Evolutionary conservation across 192 early-diverging fungal species (phyloP).

Genomic region (Podila horticola): DNA sequence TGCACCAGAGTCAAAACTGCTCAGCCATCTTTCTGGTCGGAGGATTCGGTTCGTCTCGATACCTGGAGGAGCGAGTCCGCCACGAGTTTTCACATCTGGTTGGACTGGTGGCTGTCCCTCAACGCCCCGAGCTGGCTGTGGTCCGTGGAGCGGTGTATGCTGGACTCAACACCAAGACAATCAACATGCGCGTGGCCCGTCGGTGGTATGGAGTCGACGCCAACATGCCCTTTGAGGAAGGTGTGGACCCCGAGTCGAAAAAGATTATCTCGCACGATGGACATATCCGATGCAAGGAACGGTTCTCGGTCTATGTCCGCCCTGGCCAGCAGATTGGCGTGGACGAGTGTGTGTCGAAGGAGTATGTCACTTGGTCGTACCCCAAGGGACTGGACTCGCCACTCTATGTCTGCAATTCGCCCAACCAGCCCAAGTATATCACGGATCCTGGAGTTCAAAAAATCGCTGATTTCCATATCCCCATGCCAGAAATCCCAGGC

Average conservation of each 20-base stretch:
- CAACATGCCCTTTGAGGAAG: constrained; percentile 61
- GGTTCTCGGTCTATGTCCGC: constrained; percentile 58
- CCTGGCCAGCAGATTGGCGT: constrained; percentile 50
- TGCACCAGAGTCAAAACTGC: constrained; percentile 53
- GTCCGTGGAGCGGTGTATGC: constrained; percentile 63
- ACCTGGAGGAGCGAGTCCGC: constrained; percentile 59
- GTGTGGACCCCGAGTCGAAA: constrained; percentile 56
- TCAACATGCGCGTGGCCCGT: constrained; percentile 58
- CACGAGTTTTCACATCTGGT: constrained; percentile 56
- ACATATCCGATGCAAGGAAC: constrained; percentile 57
- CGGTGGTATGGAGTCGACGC: constrained; percentile 64
- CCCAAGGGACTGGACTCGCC: constrained; percentile 48
- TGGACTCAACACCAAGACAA: constrained; percentile 60
- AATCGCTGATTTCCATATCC: constrained; percentile 58
- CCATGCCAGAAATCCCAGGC: constrained; percentile 50
- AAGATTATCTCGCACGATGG: constrained; percentile 58
- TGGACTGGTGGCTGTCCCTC: constrained; percentile 62
- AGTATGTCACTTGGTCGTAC: constrained; percentile 49
- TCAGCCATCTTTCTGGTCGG: constrained; percentile 63
- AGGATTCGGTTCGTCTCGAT: constrained; percentile 65
- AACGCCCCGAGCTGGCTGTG: constrained; percentile 62
- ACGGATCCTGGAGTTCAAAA: constrained; percentile 55
- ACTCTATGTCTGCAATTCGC: constrained; percentile 43
- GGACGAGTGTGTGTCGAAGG: constrained; percentile 50
- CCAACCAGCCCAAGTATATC: constrained; percentile 53